Percentiles rank a stretch among this genome's conserved stretches.
Conservation (phyloP, 1,284 basidiomycete species). For the Irpex rosettiformis region DNA sequence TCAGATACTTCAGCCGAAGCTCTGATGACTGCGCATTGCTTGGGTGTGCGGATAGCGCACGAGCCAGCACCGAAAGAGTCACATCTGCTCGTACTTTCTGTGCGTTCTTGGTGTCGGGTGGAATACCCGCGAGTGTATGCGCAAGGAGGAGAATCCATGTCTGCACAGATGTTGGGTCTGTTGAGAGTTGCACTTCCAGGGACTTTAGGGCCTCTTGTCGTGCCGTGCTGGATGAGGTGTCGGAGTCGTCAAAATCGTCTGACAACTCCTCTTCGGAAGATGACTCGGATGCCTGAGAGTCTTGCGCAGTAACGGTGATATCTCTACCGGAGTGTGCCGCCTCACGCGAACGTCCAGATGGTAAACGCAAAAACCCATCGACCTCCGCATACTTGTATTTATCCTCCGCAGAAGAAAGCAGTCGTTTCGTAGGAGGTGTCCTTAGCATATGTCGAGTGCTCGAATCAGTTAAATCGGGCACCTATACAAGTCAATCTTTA, state of each 20-base stretch:
- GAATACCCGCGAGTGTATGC: conserved; percentile 55
- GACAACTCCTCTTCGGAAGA: conserved; percentile 26
- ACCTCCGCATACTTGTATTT: conserved; percentile 50
- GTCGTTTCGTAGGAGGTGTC: conserved; percentile 43
- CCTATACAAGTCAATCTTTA: conserved; percentile 30
- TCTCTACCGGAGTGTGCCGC: conserved; percentile 15
- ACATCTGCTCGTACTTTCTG: conserved; percentile 65
- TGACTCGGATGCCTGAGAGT: conserved; percentile 43
- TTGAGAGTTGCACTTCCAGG: conserved; percentile 53
- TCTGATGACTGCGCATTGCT: conserved; percentile 44
- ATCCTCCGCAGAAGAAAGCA: conserved; percentile 35
- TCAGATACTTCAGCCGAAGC: conserved; percentile 62
- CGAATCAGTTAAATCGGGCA: conserved; percentile 54
- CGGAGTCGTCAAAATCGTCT: conserved; percentile 29
- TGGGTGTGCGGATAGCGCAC: conserved; percentile 57
- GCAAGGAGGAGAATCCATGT: conserved; percentile 69
- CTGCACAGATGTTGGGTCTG: conserved; percentile 47
- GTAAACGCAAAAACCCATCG: conserved; percentile 64
- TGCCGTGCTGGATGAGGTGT: conserved; percentile 39
- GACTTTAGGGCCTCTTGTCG: conserved; percentile 54
- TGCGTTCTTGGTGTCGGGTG: conserved; percentile 61
- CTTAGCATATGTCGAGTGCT: conserved; percentile 48
- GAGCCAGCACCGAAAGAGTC: conserved; percentile 59
- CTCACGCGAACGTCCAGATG: conserved; percentile 30
- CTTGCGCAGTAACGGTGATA: conserved; percentile 36